Conservation (phyloP, 805 yeast species). For the Scheffersomyces amazonensis region DNA sequence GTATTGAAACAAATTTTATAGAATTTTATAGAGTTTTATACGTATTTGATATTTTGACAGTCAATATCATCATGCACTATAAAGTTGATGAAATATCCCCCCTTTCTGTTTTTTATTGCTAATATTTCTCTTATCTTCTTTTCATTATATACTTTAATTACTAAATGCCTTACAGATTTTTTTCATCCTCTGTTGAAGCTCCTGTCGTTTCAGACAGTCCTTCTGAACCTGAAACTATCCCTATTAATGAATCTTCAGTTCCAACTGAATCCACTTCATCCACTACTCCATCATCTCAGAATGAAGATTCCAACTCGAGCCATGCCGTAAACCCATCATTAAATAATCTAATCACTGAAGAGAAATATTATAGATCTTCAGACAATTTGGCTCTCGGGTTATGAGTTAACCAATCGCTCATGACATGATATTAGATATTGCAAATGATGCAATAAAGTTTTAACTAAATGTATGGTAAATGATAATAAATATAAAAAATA, state of each 20-base stretch:
- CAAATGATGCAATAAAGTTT: no score
- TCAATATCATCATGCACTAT: no score
- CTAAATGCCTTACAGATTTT: neutral
- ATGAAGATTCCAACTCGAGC: no score
- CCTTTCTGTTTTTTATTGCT: no score
- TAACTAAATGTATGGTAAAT: no score
- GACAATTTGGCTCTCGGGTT: constrained; percentile 23
- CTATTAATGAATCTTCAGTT: neutral
- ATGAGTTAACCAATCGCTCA: constrained; percentile 4
- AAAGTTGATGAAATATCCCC: no score
- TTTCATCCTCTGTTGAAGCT: neutral
- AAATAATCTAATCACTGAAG: constrained; percentile 11
- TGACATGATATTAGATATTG: no score
- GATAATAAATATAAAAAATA: no score
- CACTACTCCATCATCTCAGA: neutral
- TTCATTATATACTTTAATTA: neutral
- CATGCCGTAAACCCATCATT: neutral
- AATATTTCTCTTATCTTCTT: no score
- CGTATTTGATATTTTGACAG: no score
- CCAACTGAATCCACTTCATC: neutral
- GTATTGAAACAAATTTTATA: no score
- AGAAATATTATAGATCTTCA: constrained; percentile 22
- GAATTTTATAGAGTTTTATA: no score
- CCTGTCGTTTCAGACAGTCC: neutral
- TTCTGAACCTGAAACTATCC: neutral